Percentiles rank a stretch among this genome's conserved stretches.
These are phyloP conservation scores for Cutaneotrichosporon sp. DNA, from an alignment of 1,284 basidiomycete species.

Conservation along the genomic window DNA sequence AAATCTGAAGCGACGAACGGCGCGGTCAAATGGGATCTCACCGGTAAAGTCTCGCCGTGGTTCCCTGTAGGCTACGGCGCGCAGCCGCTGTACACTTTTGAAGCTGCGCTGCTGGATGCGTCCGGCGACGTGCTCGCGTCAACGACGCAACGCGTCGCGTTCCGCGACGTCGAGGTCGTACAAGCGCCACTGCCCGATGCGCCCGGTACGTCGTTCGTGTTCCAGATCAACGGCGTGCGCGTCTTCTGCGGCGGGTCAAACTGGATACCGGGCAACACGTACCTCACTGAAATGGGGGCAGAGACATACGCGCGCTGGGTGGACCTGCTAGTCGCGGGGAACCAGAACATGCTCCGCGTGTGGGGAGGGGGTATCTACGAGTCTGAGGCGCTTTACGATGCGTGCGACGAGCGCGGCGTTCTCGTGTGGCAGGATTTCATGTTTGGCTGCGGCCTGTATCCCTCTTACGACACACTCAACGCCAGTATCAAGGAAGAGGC, in stretches of 20 bases:
- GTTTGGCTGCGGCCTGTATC: constrained; percentile 57
- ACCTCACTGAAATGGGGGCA: constrained; percentile 64
- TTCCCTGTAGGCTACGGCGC: constrained; percentile 70
- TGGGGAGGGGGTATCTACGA: constrained; percentile 56
- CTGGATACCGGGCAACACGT: constrained; percentile 88
- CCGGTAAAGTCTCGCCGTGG: constrained; percentile 58
- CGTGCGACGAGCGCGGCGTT: constrained; percentile 62
- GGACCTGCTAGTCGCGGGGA: constrained; percentile 50
- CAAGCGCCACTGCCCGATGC: constrained; percentile 56
- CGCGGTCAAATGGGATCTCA: constrained; percentile 53
- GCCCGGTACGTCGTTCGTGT: constrained; percentile 72
- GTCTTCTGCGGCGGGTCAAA: constrained; percentile 90
- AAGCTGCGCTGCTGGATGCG: constrained; percentile 52
- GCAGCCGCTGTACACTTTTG: constrained; percentile 67
- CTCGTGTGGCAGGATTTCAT: constrained; percentile 54
- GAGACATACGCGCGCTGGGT: constrained; percentile 52
- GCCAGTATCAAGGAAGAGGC: constrained; percentile 50
- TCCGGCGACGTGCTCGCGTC: constrained; percentile 21
- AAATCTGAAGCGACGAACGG: constrained; percentile 41
- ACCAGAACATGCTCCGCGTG: constrained; percentile 54
- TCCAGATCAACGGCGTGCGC: constrained; percentile 78
- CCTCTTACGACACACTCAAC: constrained; percentile 50
- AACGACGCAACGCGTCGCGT: constrained; percentile 54
- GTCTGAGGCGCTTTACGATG: constrained; percentile 51
- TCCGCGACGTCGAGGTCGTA: constrained; percentile 67